phyloP scores from a whole-genome alignment of 805 yeast genomes.

The Yarrowia deformans region DNA sequence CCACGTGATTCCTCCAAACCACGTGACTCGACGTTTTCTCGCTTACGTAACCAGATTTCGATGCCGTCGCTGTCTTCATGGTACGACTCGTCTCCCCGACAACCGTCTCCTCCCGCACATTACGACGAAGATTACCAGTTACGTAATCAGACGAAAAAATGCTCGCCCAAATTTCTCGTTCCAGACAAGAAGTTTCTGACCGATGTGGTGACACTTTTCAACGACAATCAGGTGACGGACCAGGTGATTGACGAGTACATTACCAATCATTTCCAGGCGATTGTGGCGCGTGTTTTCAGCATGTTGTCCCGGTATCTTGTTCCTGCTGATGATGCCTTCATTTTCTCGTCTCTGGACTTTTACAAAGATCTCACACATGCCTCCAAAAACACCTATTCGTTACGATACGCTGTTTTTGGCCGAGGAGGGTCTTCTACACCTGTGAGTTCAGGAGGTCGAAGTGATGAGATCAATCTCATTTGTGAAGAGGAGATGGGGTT shows the following conservation, averaged over 20 bases:
- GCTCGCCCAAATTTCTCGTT: constrained; percentile 1
- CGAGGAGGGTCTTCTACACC: constrained; percentile 1
- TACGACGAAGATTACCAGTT: constrained; percentile 16
- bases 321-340: constrained; percentile 10
- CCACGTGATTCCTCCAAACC: constrained; percentile 9
- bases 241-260: constrained; percentile 26
- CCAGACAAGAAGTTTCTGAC: constrained; percentile 18
- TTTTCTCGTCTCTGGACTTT: constrained; percentile 12
- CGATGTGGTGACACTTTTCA: not conserved
- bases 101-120: constrained; percentile 4
- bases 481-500: constrained; percentile 29
- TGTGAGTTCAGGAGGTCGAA: constrained; percentile 21
- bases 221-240: constrained; percentile 28
- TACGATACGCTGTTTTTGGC: constrained; percentile 26
- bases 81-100: constrained; percentile 17
- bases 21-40: constrained; percentile 16
- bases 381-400: constrained; percentile 15
- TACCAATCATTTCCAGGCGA: constrained; percentile 24
- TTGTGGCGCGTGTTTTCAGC: not conserved
- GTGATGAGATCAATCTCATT: constrained; percentile 16
- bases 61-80: constrained; percentile 30
- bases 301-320: constrained; percentile 17
- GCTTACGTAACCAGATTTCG: constrained; percentile 30
- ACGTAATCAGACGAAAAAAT: not conserved
- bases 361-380: constrained; percentile 15